Conservation (phyloP, 139 green algal genomes). For the Ettlia oleoabundans region DNA sequence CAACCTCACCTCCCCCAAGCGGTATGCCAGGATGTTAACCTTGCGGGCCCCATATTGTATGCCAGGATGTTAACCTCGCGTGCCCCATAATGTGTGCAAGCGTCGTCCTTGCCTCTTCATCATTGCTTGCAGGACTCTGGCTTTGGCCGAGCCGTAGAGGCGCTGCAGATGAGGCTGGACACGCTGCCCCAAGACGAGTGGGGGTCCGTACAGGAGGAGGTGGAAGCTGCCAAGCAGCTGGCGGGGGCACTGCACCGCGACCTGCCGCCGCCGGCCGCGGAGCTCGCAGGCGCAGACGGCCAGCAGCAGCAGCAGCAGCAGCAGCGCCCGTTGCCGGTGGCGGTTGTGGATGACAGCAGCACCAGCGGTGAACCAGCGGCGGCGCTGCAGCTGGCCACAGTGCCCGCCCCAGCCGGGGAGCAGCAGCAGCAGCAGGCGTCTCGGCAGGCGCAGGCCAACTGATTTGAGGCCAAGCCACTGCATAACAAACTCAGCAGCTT, state of each 20-base stretch:
- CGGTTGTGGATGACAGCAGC: constrained; percentile 14
- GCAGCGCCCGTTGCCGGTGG: neutral
- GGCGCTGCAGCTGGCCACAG: constrained; percentile 21
- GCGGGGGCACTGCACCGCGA: constrained; percentile 1
- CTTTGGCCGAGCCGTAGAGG: constrained; percentile 21
- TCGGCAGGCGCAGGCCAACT: too few species aligned
- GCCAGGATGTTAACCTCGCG: too few species aligned
- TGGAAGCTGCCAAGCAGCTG: neutral
- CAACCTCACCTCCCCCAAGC: too few species aligned
- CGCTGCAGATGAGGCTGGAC: constrained; percentile 40
- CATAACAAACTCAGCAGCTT: too few species aligned
- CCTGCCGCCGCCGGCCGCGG: neutral
- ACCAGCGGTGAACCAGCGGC: constrained; percentile 11
- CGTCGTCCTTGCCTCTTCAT: too few species aligned
- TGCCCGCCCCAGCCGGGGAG: too few species aligned
- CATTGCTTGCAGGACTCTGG: neutral
- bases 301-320: neutral
- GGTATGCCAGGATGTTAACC: too few species aligned
- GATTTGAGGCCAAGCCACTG: neutral
- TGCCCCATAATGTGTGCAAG: too few species aligned
- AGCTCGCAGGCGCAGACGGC: too few species aligned
- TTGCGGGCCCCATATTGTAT: too few species aligned
- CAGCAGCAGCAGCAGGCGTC: too few species aligned
- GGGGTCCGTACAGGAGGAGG: constrained; percentile 38
- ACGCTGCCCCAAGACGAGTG: constrained; percentile 45